These are phyloP conservation scores for Paramarasmius palmivorus DNA, from an alignment of 1,284 basidiomycete species.

Conservation along the genomic window DNA sequence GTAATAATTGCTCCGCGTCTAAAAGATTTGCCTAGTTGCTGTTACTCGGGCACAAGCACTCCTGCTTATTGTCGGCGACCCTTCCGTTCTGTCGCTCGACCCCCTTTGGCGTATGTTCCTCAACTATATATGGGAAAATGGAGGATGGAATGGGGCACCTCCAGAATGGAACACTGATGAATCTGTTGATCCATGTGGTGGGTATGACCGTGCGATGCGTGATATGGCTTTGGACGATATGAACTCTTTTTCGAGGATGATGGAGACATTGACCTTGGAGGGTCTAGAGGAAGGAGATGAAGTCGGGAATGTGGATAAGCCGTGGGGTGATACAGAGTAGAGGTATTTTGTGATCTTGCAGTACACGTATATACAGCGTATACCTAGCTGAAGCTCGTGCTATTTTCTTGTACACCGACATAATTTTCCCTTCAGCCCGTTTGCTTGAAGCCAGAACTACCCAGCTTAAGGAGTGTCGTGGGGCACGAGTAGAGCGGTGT, in stretches of 20 bases:
- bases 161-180: slow-evolving; percentile 48
- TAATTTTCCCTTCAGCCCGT: too few relatives aligned
- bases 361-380: too few relatives aligned
- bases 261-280: slow-evolving; percentile 11
- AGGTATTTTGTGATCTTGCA: too few relatives aligned
- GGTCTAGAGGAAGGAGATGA: slow-evolving; percentile 7
- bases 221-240: slow-evolving; percentile 9
- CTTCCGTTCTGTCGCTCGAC: slow-evolving; percentile 53
- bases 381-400: too few relatives aligned
- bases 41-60: slow-evolving; percentile 59
- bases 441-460: too few relatives aligned
- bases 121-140: slow-evolving; percentile 45
- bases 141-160: slow-evolving; percentile 50
- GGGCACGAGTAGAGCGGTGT: too few relatives aligned
- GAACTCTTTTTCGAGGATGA: slow-evolving; percentile 14
- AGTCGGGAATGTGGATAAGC: slow-evolving; percentile 10
- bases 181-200: slow-evolving; percentile 12
- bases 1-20: neutral
- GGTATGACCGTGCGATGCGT: slow-evolving; percentile 10
- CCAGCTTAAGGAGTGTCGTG: too few relatives aligned
- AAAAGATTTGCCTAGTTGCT: slow-evolving; percentile 44
- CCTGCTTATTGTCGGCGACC: slow-evolving; percentile 56
- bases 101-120: slow-evolving; percentile 57
- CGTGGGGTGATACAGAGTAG: slow-evolving; percentile 12
- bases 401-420: too few relatives aligned